Conservation (phyloP, 306 rosid species). For the Lupinus albus region DNA sequence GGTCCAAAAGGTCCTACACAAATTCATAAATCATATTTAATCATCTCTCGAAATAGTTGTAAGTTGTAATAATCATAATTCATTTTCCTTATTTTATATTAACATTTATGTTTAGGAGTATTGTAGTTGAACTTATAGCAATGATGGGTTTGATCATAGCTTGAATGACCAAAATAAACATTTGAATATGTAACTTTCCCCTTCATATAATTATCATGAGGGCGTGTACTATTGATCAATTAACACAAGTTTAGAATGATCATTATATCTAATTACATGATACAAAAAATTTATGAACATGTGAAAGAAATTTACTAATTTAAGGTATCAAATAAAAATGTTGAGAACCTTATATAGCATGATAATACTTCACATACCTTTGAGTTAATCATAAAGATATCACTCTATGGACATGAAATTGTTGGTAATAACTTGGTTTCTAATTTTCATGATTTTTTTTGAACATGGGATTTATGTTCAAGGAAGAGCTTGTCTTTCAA, state of each 20-base stretch:
- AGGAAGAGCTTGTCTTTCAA: constrained; percentile 51
- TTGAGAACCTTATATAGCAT: constrained; percentile 37
- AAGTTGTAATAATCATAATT: neutral
- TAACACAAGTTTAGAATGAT: constrained; percentile 44
- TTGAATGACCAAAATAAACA: neutral
- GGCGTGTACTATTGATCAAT: neutral
- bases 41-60: neutral
- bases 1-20: no score
- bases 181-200: neutral
- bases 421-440: constrained; percentile 46
- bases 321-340: neutral
- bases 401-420: constrained; percentile 44
- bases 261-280: constrained; percentile 34
- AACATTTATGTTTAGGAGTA: constrained; percentile 30
- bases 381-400: constrained; percentile 23
- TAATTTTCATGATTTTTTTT: constrained; percentile 40
- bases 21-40: no score
- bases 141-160: constrained; percentile 5
- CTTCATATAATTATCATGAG: constrained; percentile 42
- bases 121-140: constrained; percentile 33
- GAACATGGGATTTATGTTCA: constrained; percentile 44
- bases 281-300: constrained; percentile 35
- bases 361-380: constrained; percentile 33
- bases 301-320: constrained; percentile 43
- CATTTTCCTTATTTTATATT: neutral